phyloP scores from a whole-genome alignment of 2,329 filamentous ascomycete genomes.

The Epichloe hybrida region DNA sequence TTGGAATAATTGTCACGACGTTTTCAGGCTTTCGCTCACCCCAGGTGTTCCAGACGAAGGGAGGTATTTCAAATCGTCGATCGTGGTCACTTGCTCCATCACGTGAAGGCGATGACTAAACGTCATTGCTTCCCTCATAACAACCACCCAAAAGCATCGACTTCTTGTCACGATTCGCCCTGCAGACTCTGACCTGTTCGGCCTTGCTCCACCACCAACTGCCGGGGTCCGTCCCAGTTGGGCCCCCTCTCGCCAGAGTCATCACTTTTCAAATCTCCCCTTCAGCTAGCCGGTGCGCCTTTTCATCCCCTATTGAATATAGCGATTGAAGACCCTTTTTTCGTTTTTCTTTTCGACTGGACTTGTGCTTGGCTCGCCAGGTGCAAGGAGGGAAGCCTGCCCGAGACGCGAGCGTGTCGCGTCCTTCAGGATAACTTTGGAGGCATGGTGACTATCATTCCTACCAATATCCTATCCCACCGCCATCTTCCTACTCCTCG shows the following conservation, averaged over 20 bases:
- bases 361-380: background rate
- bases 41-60: no score
- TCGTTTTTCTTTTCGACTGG: background rate
- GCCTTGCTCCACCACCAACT: slow-evolving; percentile 5
- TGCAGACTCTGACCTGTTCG: background rate
- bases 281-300: background rate
- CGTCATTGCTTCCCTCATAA: background rate
- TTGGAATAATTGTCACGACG: no score
- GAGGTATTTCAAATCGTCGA: no score
- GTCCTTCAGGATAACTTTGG: background rate
- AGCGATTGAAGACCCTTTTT: background rate
- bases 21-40: no score
- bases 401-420: background rate
- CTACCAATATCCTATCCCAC: background rate
- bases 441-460: slow-evolving; percentile 1
- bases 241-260: slow-evolving; percentile 6
- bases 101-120: slow-evolving; percentile 1
- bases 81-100: background rate
- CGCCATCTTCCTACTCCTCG: background rate
- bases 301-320: background rate
- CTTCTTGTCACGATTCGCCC: background rate
- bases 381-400: background rate
- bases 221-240: slow-evolving; percentile 7
- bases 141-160: background rate
- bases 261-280: background rate